Conservation (phyloP, 768 basidiomycete genomes). For the Phylloporus sp. region DNA sequence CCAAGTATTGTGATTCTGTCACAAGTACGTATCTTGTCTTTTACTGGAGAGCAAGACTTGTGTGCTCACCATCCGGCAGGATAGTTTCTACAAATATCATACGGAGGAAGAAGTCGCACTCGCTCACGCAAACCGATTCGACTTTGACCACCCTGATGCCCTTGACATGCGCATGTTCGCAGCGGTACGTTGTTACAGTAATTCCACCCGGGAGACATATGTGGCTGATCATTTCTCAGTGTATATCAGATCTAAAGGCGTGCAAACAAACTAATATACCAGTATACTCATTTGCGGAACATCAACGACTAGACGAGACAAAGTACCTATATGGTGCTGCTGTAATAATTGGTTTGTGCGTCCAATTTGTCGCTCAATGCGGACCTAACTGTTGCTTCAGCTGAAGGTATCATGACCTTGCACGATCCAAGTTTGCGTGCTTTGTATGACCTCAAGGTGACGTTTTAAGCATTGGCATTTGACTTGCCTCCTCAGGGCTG, state of each 20-base stretch:
- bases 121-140: constrained; percentile 77
- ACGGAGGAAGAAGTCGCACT: constrained; percentile 71
- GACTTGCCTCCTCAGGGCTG: neutral
- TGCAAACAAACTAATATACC: constrained; percentile 86
- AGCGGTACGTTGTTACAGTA: constrained; percentile 42
- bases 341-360: constrained; percentile 71
- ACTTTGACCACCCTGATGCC: constrained; percentile 90
- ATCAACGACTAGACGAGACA: constrained; percentile 73
- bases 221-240: constrained; percentile 41
- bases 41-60: neutral
- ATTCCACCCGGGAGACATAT: neutral
- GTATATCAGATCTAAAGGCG: constrained; percentile 77
- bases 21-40: constrained; percentile 45
- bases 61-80: constrained; percentile 40
- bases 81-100: constrained; percentile 89
- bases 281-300: constrained; percentile 88
- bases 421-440: constrained; percentile 72
- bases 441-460: constrained; percentile 88
- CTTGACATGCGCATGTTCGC: constrained; percentile 89
- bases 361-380: neutral
- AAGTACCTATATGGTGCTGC: constrained; percentile 92
- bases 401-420: constrained; percentile 90
- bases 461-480: constrained; percentile 2
- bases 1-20: constrained; percentile 89
- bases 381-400: constrained; percentile 30